Evolutionary conservation across 2,329 filamentous ascomycete species (phyloP), one percentile per base, ranked within the genome.

Genomic region (Talaromyces sp.): DNA sequence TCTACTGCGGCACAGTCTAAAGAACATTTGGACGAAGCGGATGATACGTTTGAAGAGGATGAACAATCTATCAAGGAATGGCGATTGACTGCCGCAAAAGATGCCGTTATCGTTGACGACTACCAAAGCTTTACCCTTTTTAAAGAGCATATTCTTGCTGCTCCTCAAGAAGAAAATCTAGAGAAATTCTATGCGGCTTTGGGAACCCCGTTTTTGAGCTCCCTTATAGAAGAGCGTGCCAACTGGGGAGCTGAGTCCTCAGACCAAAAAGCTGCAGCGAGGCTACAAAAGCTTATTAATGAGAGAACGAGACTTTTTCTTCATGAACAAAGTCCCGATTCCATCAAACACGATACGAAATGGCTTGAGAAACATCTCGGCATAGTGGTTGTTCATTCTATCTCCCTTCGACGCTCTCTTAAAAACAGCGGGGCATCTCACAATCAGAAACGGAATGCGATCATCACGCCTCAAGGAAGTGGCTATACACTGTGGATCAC

Each of bases 291-390:
- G 68, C 87, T 94, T 65, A 90, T 98, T 18, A 80, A 96, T 4
- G 96, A 99, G 74, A 87, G 95, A 60, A 89, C 90, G 59, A 91
- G 94, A 66, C 83, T 99, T 30, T 99, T 98, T 74, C 80, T 99
- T 31, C 89, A 97, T 70, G 93, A 91, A 69, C 89, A 94, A 71
- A 85, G 87, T 40, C 81, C 85, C 4, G 90, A 96, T 63, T 82
- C 84, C n/a, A 87, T 99, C 70, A 89, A 89, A 67, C 91, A 95
- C 69, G 93, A 98, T 72, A 84, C 87, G 6, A 91, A 89, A 68
- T 99, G 95, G 95, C 81, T 99, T 10, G 92, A 96, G 69, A 90
- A 91, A 71, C 90, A 96, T 66, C 79, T 99, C 14, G 82, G 80
- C 0, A 91, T 99, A 2, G 83, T 90, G 66, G 85, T 89, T 60